These are phyloP conservation scores for Lophiotrema nucula DNA, from an alignment of 495 filamentous ascomycete species.

Conservation along the genomic window DNA sequence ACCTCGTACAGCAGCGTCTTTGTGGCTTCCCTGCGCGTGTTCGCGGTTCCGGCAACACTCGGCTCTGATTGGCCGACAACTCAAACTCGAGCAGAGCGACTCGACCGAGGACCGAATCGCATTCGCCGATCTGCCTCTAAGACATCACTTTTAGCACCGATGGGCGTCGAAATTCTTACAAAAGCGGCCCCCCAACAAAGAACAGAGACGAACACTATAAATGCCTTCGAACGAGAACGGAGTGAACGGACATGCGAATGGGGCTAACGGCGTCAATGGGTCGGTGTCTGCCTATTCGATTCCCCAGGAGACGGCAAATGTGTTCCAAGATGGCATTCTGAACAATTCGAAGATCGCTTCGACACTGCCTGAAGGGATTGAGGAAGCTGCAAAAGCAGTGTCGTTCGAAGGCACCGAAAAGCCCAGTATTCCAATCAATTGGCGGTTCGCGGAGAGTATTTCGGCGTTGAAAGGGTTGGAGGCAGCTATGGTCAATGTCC, in stretches of 20 bases:
- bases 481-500: conserved; percentile 37
- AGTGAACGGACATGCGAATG: conserved; percentile 3
- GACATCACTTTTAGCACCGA: too few species aligned
- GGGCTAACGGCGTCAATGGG: background rate
- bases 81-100: conserved; percentile 10
- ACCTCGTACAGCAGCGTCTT: too few species aligned
- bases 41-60: background rate
- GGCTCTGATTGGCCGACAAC: conserved; percentile 4
- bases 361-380: conserved; percentile 30
- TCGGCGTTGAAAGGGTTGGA: conserved; percentile 33
- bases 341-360: conserved; percentile 33
- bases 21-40: too few species aligned
- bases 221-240: conserved; percentile 1
- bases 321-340: conserved; percentile 36
- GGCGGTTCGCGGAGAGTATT: conserved; percentile 39
- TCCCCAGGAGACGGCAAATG: conserved; percentile 28
- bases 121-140: background rate
- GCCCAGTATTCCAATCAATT: conserved; percentile 42
- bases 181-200: too few species aligned
- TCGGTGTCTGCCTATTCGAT: conserved; percentile 32
- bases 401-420: conserved; percentile 33
- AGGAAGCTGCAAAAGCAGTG: conserved; percentile 29
- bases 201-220: background rate
- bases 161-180: too few species aligned
- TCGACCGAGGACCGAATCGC: conserved; percentile 10